Base-by-base conservation (phyloP, 2,329 filamentous ascomycete genomes). In the Bipolaris victoriae region DNA sequence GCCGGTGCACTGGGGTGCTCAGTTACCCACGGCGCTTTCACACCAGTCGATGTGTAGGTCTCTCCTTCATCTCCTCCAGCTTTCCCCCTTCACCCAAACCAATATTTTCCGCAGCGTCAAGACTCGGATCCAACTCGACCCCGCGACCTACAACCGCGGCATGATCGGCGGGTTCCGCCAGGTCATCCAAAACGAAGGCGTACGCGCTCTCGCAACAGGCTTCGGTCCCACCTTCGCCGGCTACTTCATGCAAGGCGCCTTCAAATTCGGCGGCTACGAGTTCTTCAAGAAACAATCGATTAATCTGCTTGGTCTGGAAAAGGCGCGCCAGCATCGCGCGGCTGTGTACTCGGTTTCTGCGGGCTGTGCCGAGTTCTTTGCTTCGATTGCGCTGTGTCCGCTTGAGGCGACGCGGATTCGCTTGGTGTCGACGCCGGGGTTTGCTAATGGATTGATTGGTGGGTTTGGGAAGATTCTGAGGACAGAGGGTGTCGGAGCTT, bases 1-100 rank as follows among this genome's bases (percentile, higher is more conserved):
- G 92, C 95, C 75, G 95, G 95, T 82, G 95, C 95, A 73, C 83
- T 97, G 84, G 97, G 95, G 88, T 99, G 95, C 82, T 94, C 93
- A 72, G 84, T 98, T 82, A 99, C 95, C 77, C 95, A 99, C 87
- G 95, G 94, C 81, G 90, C 86, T 76, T 88, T 98, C 73, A 98
- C 94, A 69, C 94, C 94, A 76, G 92, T 99, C 80, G 94, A 99
- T 90, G 94, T 99, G 94, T 98, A 95, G 81, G 93, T 20, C 13
- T 10, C 26, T 9, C 16, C 10, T 7, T 13, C 11, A 3, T 46
- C 29, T 46, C 29, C 29, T 46, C 29, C 90, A 59, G 59, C 36
- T 15, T 57, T 51, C 31, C 15, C 37, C 15, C 40, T 47, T 40
- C 55, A 29, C 45, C 35, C 35, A 52, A 57, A 58, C 37, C 26